These are phyloP conservation scores for Pseudonitzschia delicatissima DNA, from an alignment of 108 stramenopile species.

Conservation along the genomic window DNA sequence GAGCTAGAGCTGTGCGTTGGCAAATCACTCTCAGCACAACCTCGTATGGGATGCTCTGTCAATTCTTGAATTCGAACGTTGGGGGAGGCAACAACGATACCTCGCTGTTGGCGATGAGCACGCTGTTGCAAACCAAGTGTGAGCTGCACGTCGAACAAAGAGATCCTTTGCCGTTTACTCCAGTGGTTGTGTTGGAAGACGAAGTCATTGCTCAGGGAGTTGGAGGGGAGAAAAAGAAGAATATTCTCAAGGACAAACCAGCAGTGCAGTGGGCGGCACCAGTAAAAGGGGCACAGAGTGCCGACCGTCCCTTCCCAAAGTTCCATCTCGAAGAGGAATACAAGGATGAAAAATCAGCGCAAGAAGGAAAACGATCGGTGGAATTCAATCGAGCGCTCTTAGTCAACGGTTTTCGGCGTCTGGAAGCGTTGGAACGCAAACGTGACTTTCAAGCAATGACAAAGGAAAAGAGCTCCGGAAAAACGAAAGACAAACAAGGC, in stretches of 20 bases:
- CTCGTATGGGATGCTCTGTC: conserved; percentile 56
- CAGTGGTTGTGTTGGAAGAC: conserved; percentile 68
- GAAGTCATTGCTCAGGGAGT: background rate
- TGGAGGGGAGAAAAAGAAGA: conserved; percentile 6
- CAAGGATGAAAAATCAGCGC: conserved; percentile 38
- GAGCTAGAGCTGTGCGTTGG: conserved; percentile 83
- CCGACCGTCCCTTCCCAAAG: conserved; percentile 73
- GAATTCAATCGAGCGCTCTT: conserved; percentile 84
- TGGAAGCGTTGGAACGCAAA: conserved; percentile 86
- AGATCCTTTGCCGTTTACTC: conserved; percentile 77
- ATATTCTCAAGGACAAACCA: background rate
- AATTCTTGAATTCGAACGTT: conserved; percentile 38
- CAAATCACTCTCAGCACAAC: conserved; percentile 66
- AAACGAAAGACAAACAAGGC: conserved; percentile 6
- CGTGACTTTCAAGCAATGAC: conserved; percentile 62
- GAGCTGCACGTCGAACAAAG: conserved; percentile 81
- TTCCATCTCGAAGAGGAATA: conserved; percentile 63
- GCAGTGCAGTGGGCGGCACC: conserved; percentile 77
- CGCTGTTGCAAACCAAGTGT: conserved; percentile 79
- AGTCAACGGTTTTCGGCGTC: conserved; percentile 80
- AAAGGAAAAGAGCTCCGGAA: background rate
- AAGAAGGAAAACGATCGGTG: conserved; percentile 46
- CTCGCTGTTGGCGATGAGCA: conserved; percentile 67
- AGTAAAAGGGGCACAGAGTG: conserved; percentile 8
- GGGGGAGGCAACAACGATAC: conserved; percentile 26